Conservation (phyloP, 1,284 basidiomycete genomes). For the Puccinia coronata region DNA sequence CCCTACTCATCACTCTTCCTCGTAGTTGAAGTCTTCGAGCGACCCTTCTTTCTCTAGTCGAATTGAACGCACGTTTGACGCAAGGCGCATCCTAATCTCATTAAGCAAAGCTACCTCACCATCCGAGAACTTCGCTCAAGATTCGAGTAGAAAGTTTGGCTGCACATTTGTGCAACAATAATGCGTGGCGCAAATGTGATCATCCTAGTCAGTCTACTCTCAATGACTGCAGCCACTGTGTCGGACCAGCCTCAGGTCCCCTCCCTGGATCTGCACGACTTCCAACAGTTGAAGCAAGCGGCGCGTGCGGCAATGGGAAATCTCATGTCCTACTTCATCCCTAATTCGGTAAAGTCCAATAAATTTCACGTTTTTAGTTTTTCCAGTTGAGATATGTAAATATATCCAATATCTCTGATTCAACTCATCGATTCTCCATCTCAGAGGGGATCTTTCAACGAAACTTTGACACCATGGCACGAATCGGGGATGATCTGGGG, state of each 20-base stretch:
- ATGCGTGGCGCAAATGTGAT: background rate
- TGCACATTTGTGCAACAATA: background rate
- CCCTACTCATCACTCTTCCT: too few species aligned
- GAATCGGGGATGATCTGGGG: conserved; percentile 48
- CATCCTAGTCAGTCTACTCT: background rate
- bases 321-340: conserved; percentile 25
- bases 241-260: background rate
- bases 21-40: too few species aligned
- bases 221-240: background rate
- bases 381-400: background rate
- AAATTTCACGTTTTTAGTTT: background rate
- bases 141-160: background rate
- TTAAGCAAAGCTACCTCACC: too few species aligned
- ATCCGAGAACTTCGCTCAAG: background rate
- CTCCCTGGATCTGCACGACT: conserved; percentile 26
- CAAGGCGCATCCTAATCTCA: too few species aligned
- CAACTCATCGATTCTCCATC: background rate
- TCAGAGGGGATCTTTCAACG: conserved; percentile 26
- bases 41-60: too few species aligned
- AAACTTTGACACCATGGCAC: conserved; percentile 32
- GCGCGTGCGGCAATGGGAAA: conserved; percentile 29
- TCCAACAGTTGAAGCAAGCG: conserved; percentile 7
- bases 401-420: too few species aligned
- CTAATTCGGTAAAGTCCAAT: background rate
- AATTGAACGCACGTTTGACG: too few species aligned